Percentiles rank a stretch among this genome's conserved stretches.
These are phyloP conservation scores for Mucor sp. DNA, from an alignment of 371 early-diverging fungal genomes.

Conservation along the genomic window DNA sequence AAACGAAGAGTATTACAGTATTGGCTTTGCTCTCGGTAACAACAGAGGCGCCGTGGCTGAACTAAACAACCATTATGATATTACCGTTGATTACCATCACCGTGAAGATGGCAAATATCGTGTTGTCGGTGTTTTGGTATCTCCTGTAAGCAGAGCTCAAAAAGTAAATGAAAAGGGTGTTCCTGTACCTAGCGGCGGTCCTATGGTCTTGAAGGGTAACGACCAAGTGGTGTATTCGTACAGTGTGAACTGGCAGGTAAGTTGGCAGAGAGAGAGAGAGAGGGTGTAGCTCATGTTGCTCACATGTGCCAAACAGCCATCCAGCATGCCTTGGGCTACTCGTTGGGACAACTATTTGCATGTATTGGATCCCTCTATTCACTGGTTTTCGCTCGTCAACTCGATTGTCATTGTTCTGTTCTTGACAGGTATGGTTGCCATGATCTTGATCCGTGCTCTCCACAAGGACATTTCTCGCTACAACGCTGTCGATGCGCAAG, in stretches of 20 bases:
- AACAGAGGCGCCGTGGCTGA: background rate
- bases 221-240: constrained; percentile 78
- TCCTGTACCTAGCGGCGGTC: constrained; percentile 36
- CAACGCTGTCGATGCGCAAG: constrained; percentile 76
- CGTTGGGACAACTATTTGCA: constrained; percentile 94
- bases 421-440: constrained; percentile 86
- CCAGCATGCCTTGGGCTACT: constrained; percentile 85
- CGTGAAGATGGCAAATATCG: constrained; percentile 63
- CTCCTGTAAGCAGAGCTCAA: constrained; percentile 59
- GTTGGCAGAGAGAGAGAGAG: background rate
- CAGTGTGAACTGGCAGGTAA: constrained; percentile 81
- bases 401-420: constrained; percentile 46
- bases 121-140: constrained; percentile 88
- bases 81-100: constrained; percentile 83
- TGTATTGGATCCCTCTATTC: constrained; percentile 82
- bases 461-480: constrained; percentile 86
- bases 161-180: constrained; percentile 40
- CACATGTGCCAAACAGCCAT: constrained; percentile 33
- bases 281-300: no score
- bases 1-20: constrained; percentile 64
- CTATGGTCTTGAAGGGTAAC: constrained; percentile 51
- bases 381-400: constrained; percentile 47
- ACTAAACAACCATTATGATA: constrained; percentile 87
- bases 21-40: constrained; percentile 80
- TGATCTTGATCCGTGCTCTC: constrained; percentile 84